phyloP scores from a whole-genome alignment of 306 rosid species.

The Quercus berberidifolia region DNA sequence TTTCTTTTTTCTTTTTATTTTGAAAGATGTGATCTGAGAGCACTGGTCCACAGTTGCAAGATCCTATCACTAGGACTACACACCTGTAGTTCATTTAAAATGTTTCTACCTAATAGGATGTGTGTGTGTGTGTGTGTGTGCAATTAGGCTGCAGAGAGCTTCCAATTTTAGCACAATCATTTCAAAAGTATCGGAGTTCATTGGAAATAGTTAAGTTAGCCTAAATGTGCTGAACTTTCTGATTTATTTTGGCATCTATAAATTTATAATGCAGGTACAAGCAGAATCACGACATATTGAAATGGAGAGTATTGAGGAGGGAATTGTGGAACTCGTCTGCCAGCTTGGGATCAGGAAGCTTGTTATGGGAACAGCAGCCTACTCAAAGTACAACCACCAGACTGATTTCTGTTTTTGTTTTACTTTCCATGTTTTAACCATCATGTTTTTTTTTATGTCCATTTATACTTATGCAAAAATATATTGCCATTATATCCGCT shows the following conservation, averaged over 20 bases:
- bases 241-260: constrained; percentile 3
- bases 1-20: not conserved
- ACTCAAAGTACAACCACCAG: constrained; percentile 47
- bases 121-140: too few relatives aligned
- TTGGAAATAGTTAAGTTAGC: not conserved
- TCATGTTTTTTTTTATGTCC: not conserved
- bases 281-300: constrained; percentile 52
- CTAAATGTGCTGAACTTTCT: not conserved
- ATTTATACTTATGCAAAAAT: too few relatives aligned
- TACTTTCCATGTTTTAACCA: not conserved
- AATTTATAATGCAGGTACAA: constrained; percentile 44
- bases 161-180: not conserved
- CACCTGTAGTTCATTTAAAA: not conserved
- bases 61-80: not conserved
- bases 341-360: constrained; percentile 65
- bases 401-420: constrained; percentile 5
- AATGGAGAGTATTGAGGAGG: constrained; percentile 61
- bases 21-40: not conserved
- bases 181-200: not conserved
- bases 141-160: not conserved
- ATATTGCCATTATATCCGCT: not conserved
- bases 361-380: constrained; percentile 74
- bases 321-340: constrained; percentile 58
- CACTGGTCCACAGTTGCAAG: not conserved
- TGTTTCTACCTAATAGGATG: not conserved